Evolutionary conservation across 2,329 filamentous ascomycete genomes (phyloP), one percentile per base, ranked within the genome.

Genomic region (Penicillium sp.): DNA sequence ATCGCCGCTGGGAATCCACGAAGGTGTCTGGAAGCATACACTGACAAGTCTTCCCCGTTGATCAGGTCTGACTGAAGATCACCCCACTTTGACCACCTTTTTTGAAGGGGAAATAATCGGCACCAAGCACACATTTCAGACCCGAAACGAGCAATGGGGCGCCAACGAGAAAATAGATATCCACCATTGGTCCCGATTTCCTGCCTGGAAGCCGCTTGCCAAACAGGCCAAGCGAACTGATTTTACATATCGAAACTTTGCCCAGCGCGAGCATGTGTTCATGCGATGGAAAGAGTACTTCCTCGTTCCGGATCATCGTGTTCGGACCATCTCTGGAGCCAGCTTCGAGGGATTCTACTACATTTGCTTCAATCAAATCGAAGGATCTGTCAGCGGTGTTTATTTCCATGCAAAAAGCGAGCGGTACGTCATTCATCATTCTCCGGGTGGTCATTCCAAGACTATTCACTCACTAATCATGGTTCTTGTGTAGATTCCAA

Each of bases 271-370:
- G 59, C 84, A 94, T 66, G 84, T 98, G 29, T 98, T 96, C 64
- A 98, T 98, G 93, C 83, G 93, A 51, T 98, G 93, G 93, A 98
- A 98, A 70, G 93, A 98, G 65, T 90, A 95, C 62, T 98, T 98
- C 62, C 76, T 98, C 0, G 93, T 98, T 0, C 93, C 93, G 1
- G 90, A 98, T 63, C 93, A 98, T 67, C 82, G 88, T 12, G 90
- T 97, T 18, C 81, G 85, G 52, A 94, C 88, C 9, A 95, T 98
- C 52, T 87, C 83, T 32, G 93, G 93, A 13, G 93, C 93, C 6
- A 97, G 91, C 64, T 98, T 97, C 51, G 93, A 98, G 65, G 93
- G 93, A 0, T 98, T 98, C 67, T 98, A 97, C 68, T 98, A 98
- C 65, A 97, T 98, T 57, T 96, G 90, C 73, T 97, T 97, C 74